These are phyloP conservation scores for Termitomyces sp. DNA, from an alignment of 768 basidiomycete species.

Conservation along the genomic window DNA sequence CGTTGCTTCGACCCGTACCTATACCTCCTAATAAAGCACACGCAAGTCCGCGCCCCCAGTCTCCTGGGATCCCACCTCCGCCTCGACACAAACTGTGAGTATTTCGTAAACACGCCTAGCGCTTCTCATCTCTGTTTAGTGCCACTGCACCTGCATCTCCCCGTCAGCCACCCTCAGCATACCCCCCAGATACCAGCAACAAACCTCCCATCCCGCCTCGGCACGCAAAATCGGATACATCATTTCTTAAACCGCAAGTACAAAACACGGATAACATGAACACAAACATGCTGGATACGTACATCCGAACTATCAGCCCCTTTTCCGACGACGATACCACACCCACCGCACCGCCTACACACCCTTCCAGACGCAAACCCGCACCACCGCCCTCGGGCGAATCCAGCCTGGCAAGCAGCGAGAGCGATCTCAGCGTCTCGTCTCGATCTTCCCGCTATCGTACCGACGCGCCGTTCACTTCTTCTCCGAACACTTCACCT, in stretches of 20 bases:
- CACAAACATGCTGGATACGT: constrained; percentile 5
- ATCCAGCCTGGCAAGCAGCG: constrained; percentile 37
- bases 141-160: constrained; percentile 11
- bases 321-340: constrained; percentile 19
- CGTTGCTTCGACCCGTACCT: constrained; percentile 50
- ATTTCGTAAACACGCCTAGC: background rate
- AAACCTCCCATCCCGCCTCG: constrained; percentile 23
- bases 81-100: constrained; percentile 50
- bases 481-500: constrained; percentile 17
- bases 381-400: constrained; percentile 24
- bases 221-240: constrained; percentile 14
- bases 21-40: constrained; percentile 22
- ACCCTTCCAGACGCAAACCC: constrained; percentile 14
- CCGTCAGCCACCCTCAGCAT: constrained; percentile 5
- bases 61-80: constrained; percentile 22
- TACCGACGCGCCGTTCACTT: constrained; percentile 13
- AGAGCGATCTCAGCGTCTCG: constrained; percentile 24
- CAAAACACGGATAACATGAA: constrained; percentile 17
- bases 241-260: constrained; percentile 14
- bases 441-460: constrained; percentile 24
- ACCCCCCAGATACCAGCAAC: constrained; percentile 17
- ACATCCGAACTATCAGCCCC: constrained; percentile 18
- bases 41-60: constrained; percentile 14
- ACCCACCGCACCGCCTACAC: constrained; percentile 14
- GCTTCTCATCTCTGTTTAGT: background rate